These are phyloP conservation scores for Myrica gale DNA, from an alignment of 306 rosid species.

Conservation along the genomic window DNA sequence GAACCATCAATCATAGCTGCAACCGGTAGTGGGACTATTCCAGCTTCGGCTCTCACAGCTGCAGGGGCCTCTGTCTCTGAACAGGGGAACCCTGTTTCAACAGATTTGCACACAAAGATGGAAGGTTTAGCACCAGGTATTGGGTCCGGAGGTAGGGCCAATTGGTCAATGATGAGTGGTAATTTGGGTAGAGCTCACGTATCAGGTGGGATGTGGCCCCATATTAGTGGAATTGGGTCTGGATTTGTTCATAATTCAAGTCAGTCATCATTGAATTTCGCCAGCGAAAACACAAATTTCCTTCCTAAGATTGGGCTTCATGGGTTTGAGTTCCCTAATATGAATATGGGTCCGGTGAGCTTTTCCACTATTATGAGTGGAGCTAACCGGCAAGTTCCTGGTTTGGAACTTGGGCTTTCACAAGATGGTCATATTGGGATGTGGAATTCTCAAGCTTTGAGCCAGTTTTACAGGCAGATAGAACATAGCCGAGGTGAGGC, in stretches of 20 bases:
- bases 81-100: slow-evolving; percentile 41
- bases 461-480: slow-evolving; percentile 40
- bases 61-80: slow-evolving; percentile 47
- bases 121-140: slow-evolving; percentile 24
- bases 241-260: slow-evolving; percentile 37
- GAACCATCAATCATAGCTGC: slow-evolving; percentile 56
- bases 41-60: slow-evolving; percentile 37
- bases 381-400: slow-evolving; percentile 41
- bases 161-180: slow-evolving; percentile 42
- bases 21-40: slow-evolving; percentile 50
- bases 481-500: slow-evolving; percentile 35
- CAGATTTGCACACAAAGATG: slow-evolving; percentile 34
- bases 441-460: slow-evolving; percentile 36
- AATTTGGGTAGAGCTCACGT: slow-evolving; percentile 39
- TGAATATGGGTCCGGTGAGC: slow-evolving; percentile 43
- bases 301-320: slow-evolving; percentile 43
- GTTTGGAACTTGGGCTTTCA: slow-evolving; percentile 51
- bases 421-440: slow-evolving; percentile 51
- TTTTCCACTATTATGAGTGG: slow-evolving; percentile 34
- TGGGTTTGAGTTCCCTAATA: slow-evolving; percentile 39
- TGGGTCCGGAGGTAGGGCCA: slow-evolving; percentile 25
- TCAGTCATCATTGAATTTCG: slow-evolving; percentile 21
- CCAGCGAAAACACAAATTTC: slow-evolving; percentile 27
- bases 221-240: slow-evolving; percentile 31
- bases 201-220: slow-evolving; percentile 41